Evolutionary conservation across 306 rosid species (phyloP), one percentile per base, ranked within the genome.

Genomic region (Parietaria judaica): DNA sequence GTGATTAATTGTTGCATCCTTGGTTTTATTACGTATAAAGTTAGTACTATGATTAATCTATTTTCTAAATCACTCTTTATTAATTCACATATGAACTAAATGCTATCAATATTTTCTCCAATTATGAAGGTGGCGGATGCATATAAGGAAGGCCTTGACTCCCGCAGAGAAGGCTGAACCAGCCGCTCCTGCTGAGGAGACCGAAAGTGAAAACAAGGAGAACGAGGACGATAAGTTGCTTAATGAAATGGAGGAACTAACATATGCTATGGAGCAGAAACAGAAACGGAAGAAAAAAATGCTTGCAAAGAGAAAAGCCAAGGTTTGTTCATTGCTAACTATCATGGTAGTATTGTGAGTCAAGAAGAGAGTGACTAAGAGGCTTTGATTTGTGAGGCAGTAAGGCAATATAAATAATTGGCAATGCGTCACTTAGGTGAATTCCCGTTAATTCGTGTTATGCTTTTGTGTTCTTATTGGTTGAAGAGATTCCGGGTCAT

Each of bases 241-340:
- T 11, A 77, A 86, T 67, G 92, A 92, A 76, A 92, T 92, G 99
- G 99, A 92, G 80, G 95, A 88, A 78, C 75, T 92, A 58, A 72
- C 90, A 8, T 6, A 80, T 72, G 86, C 84, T 5, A 72, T 86
- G 85, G 95, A 82, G 48, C 94, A 76, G 43, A 92, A 92, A 80
- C 89, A 80, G 84, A 92, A 84, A 76, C 88, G 87, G 57, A 80
- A 53, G 53, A 88, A 88, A 67, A 92, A 84, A 78, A 73, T 79
- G 66, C 77, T 86, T 63, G 81, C 90, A 1, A 92, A 86, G 74
- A 88, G 92, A 74, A 74, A 66, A 76, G 90, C 88, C 2, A 87
- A 92, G 89, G 96, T 90, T 69, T 63, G 63, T 12, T 47, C 45
- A 41, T 5, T 5, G 45, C 9, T 41, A 41, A 41, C 45, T 41